phyloP scores from a whole-genome alignment of 1,284 basidiomycete genomes.

The Ganoderma sinense region DNA sequence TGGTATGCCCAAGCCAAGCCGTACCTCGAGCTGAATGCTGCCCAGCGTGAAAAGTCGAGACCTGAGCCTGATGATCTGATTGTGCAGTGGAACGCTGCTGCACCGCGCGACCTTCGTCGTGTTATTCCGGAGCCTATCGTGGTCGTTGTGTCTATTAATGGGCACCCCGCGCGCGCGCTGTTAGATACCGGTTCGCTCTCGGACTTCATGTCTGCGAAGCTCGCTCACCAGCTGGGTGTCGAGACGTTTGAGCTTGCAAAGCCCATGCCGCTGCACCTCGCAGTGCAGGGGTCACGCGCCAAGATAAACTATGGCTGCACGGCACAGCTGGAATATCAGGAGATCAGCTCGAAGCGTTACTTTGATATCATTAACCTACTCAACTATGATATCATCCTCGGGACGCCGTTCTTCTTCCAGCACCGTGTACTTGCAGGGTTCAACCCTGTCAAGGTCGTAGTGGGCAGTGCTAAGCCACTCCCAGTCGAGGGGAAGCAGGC shows the following conservation, averaged over 20 bases:
- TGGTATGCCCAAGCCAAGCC: not conserved
- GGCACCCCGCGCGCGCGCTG: constrained; percentile 38
- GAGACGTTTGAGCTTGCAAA: constrained; percentile 27
- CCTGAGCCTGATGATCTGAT: not conserved
- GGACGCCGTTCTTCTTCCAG: constrained; percentile 5
- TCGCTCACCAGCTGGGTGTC: constrained; percentile 43
- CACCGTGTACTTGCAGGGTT: not conserved
- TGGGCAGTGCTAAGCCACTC: not conserved
- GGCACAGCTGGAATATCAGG: constrained; percentile 37
- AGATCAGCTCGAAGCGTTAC: constrained; percentile 30
- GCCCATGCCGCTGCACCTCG: constrained; percentile 39
- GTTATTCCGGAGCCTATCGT: constrained; percentile 39
- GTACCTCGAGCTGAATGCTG: not conserved
- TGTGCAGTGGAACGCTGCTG: not conserved
- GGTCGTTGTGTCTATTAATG: constrained; percentile 41
- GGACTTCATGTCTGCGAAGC: constrained; percentile 46
- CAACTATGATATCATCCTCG: not conserved
- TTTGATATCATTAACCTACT: constrained; percentile 30
- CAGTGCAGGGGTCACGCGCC: constrained; percentile 25
- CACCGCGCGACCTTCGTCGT: not conserved
- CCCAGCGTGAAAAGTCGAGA: not conserved
- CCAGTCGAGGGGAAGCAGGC: constrained; percentile 27
- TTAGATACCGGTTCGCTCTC: constrained; percentile 45
- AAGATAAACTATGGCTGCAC: not conserved
- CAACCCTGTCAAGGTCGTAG: not conserved